These are phyloP conservation scores for Onygena corvina DNA, from an alignment of 2,329 filamentous ascomycete genomes.

Conservation along the genomic window DNA sequence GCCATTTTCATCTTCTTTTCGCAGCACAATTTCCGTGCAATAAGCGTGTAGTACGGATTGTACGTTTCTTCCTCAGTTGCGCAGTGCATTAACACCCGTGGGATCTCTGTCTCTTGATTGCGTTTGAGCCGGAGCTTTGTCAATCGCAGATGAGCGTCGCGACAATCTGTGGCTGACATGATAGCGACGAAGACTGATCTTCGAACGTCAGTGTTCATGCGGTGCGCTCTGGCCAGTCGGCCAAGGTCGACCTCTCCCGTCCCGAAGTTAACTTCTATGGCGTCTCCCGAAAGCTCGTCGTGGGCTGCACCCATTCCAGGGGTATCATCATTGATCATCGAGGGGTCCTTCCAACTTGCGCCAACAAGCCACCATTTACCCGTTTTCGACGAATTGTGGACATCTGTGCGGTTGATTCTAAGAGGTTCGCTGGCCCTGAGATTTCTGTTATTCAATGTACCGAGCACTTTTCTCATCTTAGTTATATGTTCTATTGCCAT, in stretches of 20 bases:
- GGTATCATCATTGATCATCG: not conserved
- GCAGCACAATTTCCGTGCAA: slow-evolving; percentile 64
- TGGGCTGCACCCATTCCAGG: slow-evolving; percentile 22
- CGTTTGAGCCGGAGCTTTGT: slow-evolving; percentile 75
- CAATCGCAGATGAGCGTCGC: slow-evolving; percentile 70
- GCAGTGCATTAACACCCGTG: slow-evolving; percentile 77
- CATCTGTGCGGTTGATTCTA: slow-evolving; percentile 67
- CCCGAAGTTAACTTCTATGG: slow-evolving; percentile 33
- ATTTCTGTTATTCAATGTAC: slow-evolving; percentile 53
- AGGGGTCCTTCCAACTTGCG: slow-evolving; percentile 61
- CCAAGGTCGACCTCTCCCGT: slow-evolving; percentile 48
- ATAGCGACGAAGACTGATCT: slow-evolving; percentile 88
- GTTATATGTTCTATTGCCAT: slow-evolving; percentile 70
- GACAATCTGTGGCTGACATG: slow-evolving; percentile 70
- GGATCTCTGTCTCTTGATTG: slow-evolving; percentile 73
- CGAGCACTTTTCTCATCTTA: slow-evolving; percentile 78
- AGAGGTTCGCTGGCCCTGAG: slow-evolving; percentile 69
- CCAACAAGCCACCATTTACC: slow-evolving; percentile 99
- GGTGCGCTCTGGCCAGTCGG: slow-evolving; percentile 64
- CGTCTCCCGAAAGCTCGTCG: slow-evolving; percentile 11
- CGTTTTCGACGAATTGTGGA: slow-evolving; percentile 68
- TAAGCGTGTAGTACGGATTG: slow-evolving; percentile 85
- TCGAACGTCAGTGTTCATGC: slow-evolving; percentile 76
- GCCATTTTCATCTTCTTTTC: slow-evolving; percentile 59
- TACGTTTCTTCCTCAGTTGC: slow-evolving; percentile 70